These are phyloP conservation scores for Hypoxylon rubiginosum DNA, from an alignment of 2,329 filamentous ascomycete species.

Conservation along the genomic window DNA sequence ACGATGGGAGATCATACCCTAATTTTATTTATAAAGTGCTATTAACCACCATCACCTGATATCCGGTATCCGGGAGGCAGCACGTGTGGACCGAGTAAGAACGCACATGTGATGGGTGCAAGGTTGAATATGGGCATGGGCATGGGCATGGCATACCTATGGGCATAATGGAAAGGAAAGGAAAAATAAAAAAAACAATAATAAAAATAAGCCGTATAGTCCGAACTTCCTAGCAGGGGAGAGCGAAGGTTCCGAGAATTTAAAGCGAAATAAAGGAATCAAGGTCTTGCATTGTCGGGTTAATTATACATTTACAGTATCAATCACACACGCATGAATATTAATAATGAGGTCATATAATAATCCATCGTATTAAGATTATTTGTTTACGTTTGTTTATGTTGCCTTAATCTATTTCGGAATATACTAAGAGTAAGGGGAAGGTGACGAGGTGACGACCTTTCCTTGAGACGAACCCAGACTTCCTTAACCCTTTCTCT, in stretches of 20 bases:
- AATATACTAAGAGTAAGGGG: constrained; percentile 28
- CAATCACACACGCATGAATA: constrained; percentile 36
- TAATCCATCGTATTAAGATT: constrained; percentile 41
- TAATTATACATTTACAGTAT: neutral
- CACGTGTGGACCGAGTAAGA: constrained; percentile 29
- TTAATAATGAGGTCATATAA: constrained; percentile 38
- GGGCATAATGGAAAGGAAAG: neutral
- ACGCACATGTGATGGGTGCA: constrained; percentile 36
- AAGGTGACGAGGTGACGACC: constrained; percentile 34
- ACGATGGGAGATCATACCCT: constrained; percentile 22
- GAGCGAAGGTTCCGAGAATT: neutral
- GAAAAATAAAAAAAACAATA: constrained; percentile 4
- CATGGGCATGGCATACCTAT: too few species aligned
- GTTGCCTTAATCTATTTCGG: constrained; percentile 38
- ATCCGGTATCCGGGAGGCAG: constrained; percentile 26
- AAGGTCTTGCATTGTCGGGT: constrained; percentile 1
- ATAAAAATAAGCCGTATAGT: neutral
- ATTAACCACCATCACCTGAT: constrained; percentile 25
- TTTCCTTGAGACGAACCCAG: constrained; percentile 23
- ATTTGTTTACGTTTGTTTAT: constrained; percentile 36
- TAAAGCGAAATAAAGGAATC: constrained; percentile 5
- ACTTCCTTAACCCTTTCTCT: constrained; percentile 15
- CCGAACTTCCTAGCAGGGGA: neutral
- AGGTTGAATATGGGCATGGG: constrained; percentile 25
- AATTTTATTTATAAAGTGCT: constrained; percentile 35